Conservation (phyloP, 2,329 filamentous ascomycete genomes). For the Hymenoscyphus infarciens region DNA sequence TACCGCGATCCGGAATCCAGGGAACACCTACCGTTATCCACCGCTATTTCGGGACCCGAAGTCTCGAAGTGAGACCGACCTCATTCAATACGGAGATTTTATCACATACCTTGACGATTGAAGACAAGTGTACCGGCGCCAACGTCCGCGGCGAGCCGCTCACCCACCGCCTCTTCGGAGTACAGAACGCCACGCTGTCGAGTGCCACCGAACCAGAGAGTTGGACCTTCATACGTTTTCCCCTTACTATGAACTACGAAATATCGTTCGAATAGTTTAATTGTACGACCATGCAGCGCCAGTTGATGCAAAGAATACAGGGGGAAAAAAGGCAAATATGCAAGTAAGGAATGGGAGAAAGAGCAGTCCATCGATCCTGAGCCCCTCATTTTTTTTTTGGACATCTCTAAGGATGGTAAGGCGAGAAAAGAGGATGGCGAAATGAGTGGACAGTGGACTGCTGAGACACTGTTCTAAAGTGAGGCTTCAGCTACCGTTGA, state of each 20-base stretch:
- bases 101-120: background rate
- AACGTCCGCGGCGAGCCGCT: background rate
- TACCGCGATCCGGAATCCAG: background rate
- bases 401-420: background rate
- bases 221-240: background rate
- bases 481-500: background rate
- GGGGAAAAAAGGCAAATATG: background rate
- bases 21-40: background rate
- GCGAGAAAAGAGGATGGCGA: background rate
- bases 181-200: background rate
- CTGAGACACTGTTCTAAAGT: background rate
- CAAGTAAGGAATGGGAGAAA: background rate
- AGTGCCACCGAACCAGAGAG: background rate
- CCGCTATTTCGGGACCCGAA: background rate
- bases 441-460: background rate
- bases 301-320: background rate
- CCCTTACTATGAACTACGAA: too few relatives aligned
- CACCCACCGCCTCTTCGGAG: background rate
- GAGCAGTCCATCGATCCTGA: background rate
- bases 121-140: background rate
- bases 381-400: background rate
- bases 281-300: background rate
- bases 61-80: background rate
- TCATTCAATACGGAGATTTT: background rate
- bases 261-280: background rate